Conservation (phyloP, 2,329 filamentous ascomycete species). For the Periconia digitata region DNA sequence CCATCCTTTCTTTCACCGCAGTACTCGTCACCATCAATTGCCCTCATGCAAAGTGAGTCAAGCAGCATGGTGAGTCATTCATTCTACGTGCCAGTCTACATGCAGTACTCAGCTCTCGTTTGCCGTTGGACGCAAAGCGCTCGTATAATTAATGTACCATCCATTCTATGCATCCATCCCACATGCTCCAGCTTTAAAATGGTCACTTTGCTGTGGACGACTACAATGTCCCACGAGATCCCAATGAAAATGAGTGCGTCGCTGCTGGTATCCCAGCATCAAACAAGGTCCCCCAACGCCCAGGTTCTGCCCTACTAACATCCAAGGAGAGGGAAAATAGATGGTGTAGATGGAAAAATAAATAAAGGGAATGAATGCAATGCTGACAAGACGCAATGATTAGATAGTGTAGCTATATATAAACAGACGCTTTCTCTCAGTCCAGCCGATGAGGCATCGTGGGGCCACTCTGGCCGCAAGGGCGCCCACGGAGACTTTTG, state of each 20-base stretch:
- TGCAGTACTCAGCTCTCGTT: too few relatives aligned
- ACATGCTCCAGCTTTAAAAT: not conserved
- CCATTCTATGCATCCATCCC: not conserved
- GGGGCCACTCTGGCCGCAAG: not conserved
- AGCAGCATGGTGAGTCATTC: too few relatives aligned
- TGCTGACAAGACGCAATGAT: conserved; percentile 14
- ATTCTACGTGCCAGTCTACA: too few relatives aligned
- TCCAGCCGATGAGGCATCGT: conserved; percentile 8
- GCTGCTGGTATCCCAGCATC: not conserved
- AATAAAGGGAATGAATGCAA: conserved; percentile 9
- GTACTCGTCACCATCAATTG: too few relatives aligned
- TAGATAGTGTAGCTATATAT: conserved; percentile 11
- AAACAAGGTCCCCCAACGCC: not conserved
- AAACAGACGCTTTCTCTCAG: conserved; percentile 6
- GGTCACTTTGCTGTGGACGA: not conserved
- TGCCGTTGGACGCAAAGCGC: too few relatives aligned
- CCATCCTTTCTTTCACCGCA: too few relatives aligned
- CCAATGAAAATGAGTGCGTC: not conserved
- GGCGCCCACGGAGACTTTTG: not conserved
- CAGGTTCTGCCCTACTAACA: not conserved
- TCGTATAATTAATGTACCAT: not conserved
- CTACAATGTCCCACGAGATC: not conserved
- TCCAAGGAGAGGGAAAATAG: too few relatives aligned
- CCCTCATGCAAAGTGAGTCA: too few relatives aligned
- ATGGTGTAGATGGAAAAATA: not conserved